These are phyloP conservation scores for Kwoniella sp. DNA, from an alignment of 768 basidiomycete genomes.

Conservation along the genomic window DNA sequence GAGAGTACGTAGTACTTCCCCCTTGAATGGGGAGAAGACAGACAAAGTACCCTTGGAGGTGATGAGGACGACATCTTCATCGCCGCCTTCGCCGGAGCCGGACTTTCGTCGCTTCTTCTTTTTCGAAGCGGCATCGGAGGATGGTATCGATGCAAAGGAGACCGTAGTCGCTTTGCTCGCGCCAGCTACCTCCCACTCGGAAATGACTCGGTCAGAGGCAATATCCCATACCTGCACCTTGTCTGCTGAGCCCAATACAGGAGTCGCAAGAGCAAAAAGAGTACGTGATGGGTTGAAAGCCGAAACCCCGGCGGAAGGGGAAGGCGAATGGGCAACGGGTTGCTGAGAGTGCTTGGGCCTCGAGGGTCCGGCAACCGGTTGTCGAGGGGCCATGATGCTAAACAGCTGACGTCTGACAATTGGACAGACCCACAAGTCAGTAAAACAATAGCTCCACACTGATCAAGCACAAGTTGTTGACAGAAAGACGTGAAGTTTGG, in stretches of 20 bases:
- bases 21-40: conserved; percentile 35
- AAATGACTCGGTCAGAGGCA: conserved; percentile 37
- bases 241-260: conserved; percentile 52
- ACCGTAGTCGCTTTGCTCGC: conserved; percentile 42
- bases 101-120: conserved; percentile 37
- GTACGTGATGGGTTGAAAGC: conserved; percentile 49
- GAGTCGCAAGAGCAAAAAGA: conserved; percentile 45
- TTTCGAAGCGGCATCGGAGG: conserved; percentile 21
- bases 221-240: conserved; percentile 53
- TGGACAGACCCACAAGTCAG: background rate
- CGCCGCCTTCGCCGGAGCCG: conserved; percentile 20
- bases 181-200: conserved; percentile 51
- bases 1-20: conserved; percentile 31
- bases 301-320: conserved; percentile 47
- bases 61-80: conserved; percentile 41
- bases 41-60: conserved; percentile 37
- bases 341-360: conserved; percentile 40
- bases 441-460: background rate
- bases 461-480: background rate
- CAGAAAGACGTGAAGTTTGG: background rate
- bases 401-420: background rate
- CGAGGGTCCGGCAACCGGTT: conserved; percentile 47
- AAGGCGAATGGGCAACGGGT: conserved; percentile 41
- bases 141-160: conserved; percentile 30
- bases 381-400: conserved; percentile 35